Evolutionary conservation across 768 basidiomycete genomes (phyloP).

Genomic region (Calocera cornea): DNA sequence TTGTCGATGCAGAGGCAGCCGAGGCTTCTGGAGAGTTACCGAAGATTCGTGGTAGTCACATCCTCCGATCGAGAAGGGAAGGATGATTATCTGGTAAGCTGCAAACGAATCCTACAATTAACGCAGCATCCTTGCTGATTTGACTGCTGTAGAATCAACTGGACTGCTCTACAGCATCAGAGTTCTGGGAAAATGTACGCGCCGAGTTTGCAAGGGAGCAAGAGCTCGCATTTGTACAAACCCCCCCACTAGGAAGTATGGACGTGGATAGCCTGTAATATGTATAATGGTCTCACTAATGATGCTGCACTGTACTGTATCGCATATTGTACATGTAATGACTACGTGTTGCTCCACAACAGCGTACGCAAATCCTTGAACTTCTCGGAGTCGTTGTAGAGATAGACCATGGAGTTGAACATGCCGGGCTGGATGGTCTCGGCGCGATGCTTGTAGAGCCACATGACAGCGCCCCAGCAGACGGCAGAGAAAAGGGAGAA

Average conservation of each 20-base stretch:
- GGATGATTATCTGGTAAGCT: background rate
- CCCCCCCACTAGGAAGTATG: background rate
- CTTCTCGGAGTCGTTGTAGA: conserved; percentile 83
- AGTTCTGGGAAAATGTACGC: background rate
- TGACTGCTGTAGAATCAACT: background rate
- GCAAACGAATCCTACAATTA: background rate
- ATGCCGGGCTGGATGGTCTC: conserved; percentile 93
- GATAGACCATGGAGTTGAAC: conserved; percentile 91
- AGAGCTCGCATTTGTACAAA: background rate
- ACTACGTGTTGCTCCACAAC: conserved; percentile 78
- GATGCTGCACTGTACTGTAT: background rate
- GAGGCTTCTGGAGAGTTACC: conserved; percentile 43
- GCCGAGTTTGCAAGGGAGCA: background rate
- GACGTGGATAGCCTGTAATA: background rate
- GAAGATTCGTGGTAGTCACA: conserved; percentile 51
- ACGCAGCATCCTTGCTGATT: background rate
- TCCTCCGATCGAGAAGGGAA: background rate
- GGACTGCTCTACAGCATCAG: background rate
- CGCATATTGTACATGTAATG: conserved; percentile 7
- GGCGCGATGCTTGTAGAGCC: conserved; percentile 72
- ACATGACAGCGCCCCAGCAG: conserved; percentile 95
- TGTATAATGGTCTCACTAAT: background rate
- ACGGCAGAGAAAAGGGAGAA: conserved; percentile 81
- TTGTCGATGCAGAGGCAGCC: conserved; percentile 35
- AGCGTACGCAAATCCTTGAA: conserved; percentile 76